Percentiles rank a stretch among this genome's conserved stretches.
Evolutionary conservation across 2,329 filamentous ascomycete genomes (phyloP).

Genomic region (Colletotrichum plurivorum): DNA sequence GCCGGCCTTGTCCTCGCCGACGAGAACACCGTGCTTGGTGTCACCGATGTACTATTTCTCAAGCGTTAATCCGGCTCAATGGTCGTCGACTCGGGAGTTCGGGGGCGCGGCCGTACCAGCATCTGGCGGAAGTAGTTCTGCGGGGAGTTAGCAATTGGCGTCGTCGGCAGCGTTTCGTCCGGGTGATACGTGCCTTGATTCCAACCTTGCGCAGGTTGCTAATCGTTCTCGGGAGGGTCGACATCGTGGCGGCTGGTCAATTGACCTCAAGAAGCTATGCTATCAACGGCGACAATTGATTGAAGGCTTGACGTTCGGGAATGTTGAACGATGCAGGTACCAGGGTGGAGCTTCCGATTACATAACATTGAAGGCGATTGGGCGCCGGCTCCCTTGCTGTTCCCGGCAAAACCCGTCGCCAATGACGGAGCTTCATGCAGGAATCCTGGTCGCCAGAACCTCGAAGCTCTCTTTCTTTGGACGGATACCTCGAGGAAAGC

Average conservation of each 20-base stretch:
- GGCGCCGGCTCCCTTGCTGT: conserved; percentile 19
- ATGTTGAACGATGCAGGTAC: conserved; percentile 35
- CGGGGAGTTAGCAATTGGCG: conserved; percentile 34
- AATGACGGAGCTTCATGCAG: conserved; percentile 41
- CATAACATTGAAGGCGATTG: conserved; percentile 35
- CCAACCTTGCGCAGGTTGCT: conserved; percentile 90
- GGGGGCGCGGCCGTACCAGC: conserved; percentile 76
- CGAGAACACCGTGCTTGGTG: conserved; percentile 91
- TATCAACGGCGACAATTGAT: conserved; percentile 30
- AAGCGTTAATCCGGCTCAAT: conserved; percentile 39
- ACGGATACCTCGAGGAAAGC: not conserved
- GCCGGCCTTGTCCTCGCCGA: conserved; percentile 90
- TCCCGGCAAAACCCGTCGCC: conserved; percentile 35
- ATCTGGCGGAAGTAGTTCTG: conserved; percentile 94
- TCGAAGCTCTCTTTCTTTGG: conserved; percentile 25
- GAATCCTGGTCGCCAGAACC: conserved; percentile 20
- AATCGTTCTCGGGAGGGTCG: conserved; percentile 88
- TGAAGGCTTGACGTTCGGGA: conserved; percentile 38
- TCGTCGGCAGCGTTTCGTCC: conserved; percentile 29
- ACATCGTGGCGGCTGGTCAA: conserved; percentile 76
- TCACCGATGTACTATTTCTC: conserved; percentile 77
- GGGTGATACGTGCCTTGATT: conserved; percentile 75
- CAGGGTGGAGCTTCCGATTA: conserved; percentile 27
- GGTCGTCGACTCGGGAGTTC: conserved; percentile 39
- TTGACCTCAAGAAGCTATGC: conserved; percentile 45